phyloP scores from a whole-genome alignment of 108 stramenopile genomes.

The Thalassiosira profunda region DNA sequence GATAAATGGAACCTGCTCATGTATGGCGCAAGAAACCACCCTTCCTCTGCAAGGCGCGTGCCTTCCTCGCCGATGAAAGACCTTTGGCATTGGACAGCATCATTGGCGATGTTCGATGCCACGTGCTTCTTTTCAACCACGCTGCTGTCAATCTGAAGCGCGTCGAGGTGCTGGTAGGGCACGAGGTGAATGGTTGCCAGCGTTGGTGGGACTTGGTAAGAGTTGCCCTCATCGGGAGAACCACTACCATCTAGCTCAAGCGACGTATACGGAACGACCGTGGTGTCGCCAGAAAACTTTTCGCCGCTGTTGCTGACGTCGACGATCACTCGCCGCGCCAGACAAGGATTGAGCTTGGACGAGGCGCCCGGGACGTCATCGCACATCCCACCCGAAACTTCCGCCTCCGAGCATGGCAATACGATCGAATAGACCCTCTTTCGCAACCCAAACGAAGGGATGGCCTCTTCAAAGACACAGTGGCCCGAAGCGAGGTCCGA shows the following conservation, averaged over 20 bases:
- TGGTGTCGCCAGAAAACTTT: constrained; percentile 67
- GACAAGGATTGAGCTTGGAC: constrained; percentile 76
- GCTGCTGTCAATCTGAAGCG: constrained; percentile 5
- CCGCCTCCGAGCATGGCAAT: constrained; percentile 36
- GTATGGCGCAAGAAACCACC: constrained; percentile 69
- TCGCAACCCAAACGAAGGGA: constrained; percentile 18
- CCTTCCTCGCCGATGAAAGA: constrained; percentile 56
- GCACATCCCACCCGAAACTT: constrained; percentile 29
- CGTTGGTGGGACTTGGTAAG: constrained; percentile 14
- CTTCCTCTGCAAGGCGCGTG: constrained; percentile 49
- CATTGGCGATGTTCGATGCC: constrained; percentile 13
- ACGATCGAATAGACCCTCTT: constrained; percentile 44
- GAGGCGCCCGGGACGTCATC: constrained; percentile 25
- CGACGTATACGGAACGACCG: constrained; percentile 24
- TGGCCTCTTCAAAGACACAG: constrained; percentile 14
- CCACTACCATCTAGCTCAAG: background rate
- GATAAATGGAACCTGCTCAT: constrained; percentile 62
- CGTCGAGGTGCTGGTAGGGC: background rate
- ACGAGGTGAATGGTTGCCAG: constrained; percentile 24
- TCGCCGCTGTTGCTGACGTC: constrained; percentile 74
- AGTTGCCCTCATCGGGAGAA: no score
- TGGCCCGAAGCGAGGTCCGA: constrained; percentile 1
- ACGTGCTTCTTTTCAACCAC: constrained; percentile 18
- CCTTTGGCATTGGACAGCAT: constrained; percentile 36
- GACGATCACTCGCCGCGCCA: constrained; percentile 52